phyloP scores from a whole-genome alignment of 2,329 filamentous ascomycete species.

The Leptodontidium sp. region DNA sequence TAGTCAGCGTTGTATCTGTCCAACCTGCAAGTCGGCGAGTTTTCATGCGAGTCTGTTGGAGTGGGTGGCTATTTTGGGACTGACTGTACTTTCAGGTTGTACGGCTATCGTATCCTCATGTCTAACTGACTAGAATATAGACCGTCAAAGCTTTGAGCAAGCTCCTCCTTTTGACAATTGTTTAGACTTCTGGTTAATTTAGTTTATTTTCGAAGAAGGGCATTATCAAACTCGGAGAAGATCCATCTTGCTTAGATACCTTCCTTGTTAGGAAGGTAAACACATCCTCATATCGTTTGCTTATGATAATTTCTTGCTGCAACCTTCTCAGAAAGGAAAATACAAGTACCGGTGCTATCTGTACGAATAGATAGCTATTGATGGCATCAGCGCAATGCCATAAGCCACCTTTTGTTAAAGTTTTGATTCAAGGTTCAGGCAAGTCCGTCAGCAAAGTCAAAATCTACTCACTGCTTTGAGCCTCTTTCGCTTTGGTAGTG shows the following conservation, averaged over 20 bases:
- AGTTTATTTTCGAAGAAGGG: too few species aligned
- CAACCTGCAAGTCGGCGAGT: conserved; percentile 11
- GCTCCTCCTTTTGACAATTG: not conserved
- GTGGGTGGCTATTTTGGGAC: conserved; percentile 4
- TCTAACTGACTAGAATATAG: not conserved
- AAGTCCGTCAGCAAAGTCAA: not conserved
- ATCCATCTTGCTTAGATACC: too few species aligned
- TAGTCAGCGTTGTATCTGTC: not conserved
- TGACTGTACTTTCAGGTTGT: not conserved
- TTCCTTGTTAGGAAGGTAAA: too few species aligned
- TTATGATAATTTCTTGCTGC: not conserved
- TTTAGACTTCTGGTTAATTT: too few species aligned
- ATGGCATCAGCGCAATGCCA: not conserved
- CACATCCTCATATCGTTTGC: not conserved
- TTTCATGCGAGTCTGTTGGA: not conserved
- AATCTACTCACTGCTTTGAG: not conserved
- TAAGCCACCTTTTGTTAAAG: not conserved
- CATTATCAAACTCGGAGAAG: too few species aligned
- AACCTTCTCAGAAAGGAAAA: not conserved
- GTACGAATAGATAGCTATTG: not conserved
- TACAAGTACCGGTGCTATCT: not conserved
- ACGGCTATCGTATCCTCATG: not conserved
- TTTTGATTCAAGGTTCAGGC: not conserved
- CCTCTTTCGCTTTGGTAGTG: not conserved
- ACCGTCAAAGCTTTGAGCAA: too few species aligned